Evolutionary conservation across 768 basidiomycete species (phyloP), one percentile per base, ranked within the genome.

Genomic region (Boletus vinaceobasis): DNA sequence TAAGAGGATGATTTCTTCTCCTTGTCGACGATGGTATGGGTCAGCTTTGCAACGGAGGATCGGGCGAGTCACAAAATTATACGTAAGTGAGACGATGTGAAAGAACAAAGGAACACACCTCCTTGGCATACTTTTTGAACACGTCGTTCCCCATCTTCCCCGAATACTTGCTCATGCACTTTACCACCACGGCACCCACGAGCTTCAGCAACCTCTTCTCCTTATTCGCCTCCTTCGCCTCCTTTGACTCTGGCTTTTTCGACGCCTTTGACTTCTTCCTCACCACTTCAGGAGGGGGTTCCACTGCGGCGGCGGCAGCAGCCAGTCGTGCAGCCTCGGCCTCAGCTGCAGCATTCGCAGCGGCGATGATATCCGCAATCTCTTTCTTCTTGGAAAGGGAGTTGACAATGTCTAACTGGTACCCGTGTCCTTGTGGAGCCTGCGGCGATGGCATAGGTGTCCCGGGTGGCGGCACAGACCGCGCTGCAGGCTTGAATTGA

Each of bases 81-180:
- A 45, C 56, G 42, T 52, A 48, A 64, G 48, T 48, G 26, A 35
- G 37, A 32, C 17, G 9, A 31, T 11, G 14, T 4, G 7, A 50
- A n/a, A 31, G 8, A 38, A 23, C 42, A 9, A 38, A 50, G 31
- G 4, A 39, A 65, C 80, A 56, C 58, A 93, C 96, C 83, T 98
- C 93, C 68, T 93, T 93, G 3, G 97, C 97, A 66, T 97, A 85
- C 67, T 87, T 86, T 79, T 99, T 99, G 81, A 98, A 98, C 50
- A 77, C 69, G 7, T 97, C 93, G 47, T 82, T 80, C 52, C 85
- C 81, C 69, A 97, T 80, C 43, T 84, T 74, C 50, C 85, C 78
- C 48, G 84, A 78, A 65, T 98, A 86, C 75, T 94, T 97, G 54
- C 86, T 89, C 93, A 98, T 94, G 54, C 79, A 85, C 71, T 86